These are phyloP conservation scores for Neostapfia colusana DNA, from an alignment of 176 grass and related monocot genomes.

Conservation along the genomic window DNA sequence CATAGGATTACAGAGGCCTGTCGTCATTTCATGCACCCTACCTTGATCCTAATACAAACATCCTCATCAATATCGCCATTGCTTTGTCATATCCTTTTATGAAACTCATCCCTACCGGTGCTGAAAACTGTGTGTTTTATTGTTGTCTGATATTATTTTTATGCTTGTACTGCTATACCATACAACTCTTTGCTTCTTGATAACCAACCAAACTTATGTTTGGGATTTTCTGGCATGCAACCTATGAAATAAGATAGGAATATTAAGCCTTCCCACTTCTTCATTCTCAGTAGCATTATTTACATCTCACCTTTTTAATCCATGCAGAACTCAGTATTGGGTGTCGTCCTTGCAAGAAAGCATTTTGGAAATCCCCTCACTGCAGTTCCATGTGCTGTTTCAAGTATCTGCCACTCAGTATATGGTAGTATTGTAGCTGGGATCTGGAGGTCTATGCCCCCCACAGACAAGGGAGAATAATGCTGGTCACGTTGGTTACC, in stretches of 20 bases:
- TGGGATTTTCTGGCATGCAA: background rate
- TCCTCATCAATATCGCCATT: too few relatives aligned
- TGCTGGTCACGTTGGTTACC: background rate
- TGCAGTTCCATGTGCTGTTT: constrained; percentile 87
- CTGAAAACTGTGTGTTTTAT: background rate
- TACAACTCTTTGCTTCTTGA: background rate
- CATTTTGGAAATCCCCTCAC: constrained; percentile 88
- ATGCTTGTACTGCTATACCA: background rate
- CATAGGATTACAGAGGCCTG: too few relatives aligned
- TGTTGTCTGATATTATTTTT: background rate
- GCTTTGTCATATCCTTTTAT: background rate
- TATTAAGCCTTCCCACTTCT: background rate
- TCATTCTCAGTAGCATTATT: background rate
- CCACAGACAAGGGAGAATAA: constrained; percentile 41
- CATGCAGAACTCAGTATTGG: constrained; percentile 84
- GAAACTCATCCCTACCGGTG: background rate
- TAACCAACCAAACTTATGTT: background rate
- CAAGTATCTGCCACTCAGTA: constrained; percentile 82
- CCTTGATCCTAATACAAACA: too few relatives aligned
- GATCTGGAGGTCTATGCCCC: constrained; percentile 74
- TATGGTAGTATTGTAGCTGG: constrained; percentile 85
- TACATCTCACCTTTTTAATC: background rate
- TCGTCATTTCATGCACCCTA: too few relatives aligned
- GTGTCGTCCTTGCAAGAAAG: constrained; percentile 70
- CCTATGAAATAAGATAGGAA: background rate